Conservation (phyloP, 2,329 filamentous ascomycete genomes). For the Samsoniella hepiali region DNA sequence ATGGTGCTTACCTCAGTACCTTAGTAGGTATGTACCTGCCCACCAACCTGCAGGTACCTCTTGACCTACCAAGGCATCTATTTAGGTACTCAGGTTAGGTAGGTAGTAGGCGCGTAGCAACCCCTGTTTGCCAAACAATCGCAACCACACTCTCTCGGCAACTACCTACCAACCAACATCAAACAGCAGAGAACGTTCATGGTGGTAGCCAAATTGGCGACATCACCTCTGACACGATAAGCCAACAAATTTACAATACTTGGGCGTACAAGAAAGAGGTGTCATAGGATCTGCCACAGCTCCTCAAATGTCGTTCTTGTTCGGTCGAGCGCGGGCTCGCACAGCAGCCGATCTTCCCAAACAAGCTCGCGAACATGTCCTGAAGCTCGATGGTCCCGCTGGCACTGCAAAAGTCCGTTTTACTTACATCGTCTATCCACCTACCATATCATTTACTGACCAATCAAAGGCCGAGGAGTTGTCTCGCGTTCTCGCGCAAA, state of each 20-base stretch:
- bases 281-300: neutral
- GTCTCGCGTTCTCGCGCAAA: conserved; percentile 78
- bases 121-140: conserved; percentile 10
- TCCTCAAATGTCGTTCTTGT: conserved; percentile 51
- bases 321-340: conserved; percentile 50
- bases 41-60: too few relatives aligned
- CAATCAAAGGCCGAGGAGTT: conserved; percentile 73
- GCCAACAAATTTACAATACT: neutral
- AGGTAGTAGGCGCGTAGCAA: neutral
- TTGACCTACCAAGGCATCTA: too few relatives aligned
- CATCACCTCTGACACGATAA: neutral
- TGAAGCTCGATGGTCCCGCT: conserved; percentile 49
- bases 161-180: conserved; percentile 1
- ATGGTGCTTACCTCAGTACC: too few relatives aligned
- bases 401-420: conserved; percentile 44
- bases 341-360: conserved; percentile 53
- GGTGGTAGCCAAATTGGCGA: neutral
- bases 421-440: conserved; percentile 1
- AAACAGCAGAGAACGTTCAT: conserved; percentile 2
- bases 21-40: too few relatives aligned
- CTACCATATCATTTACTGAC: conserved; percentile 20
- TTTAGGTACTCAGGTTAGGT: too few relatives aligned
- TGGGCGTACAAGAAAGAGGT: neutral
- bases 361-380: conserved; percentile 54
- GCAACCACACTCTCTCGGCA: neutral